Evolutionary conservation across 2,329 filamentous ascomycete species (phyloP), one percentile per base, ranked within the genome.

Genomic region (Graphilbum ipis-grandicollis): DNA sequence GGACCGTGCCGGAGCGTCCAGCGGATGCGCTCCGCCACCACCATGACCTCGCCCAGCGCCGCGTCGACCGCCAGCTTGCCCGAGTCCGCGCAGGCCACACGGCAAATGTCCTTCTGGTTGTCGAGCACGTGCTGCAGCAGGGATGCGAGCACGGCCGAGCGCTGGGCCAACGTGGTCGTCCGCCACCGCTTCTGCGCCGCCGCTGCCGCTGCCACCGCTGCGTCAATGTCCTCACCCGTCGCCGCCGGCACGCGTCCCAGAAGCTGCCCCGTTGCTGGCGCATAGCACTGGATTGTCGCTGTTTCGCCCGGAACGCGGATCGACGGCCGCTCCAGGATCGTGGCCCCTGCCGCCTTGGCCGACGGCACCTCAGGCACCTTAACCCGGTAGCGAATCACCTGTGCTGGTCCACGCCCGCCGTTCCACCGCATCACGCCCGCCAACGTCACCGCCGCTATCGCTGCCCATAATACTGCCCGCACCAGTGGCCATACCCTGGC

Each of bases 21-120:
- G 51, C 81, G 77, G 41, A 98, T 67, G 63, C 93, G 94, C 64
- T 96, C 90, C 0, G 71, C 76, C 7, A 90, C 94, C 31, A 94
- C 85, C 38, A 98, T 66, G 44, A 96, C 86, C 65, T 98, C 90
- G 36, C 90, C 90, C 39, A 98, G 75, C 47, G 81, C 77, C 1
- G 88, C 90, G 58, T 98, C 90, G 29, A 96, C 75, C 63, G 88
- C 81, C 2, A 92, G 94, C 66, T 98, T 98, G 44, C 90, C 90
- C 31, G 83, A 92, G 58, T 98, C 90, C 26, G 93, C 66, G 50
- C 83, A 92, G 35, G 86, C 88, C 22, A 84, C 73, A 14, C 73
- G 70, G 48, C 84, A 86, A 47, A 98, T 92, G 19, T 78, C 68
- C 45, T 88, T 79, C 54, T 94, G 85, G 52, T 96, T 79, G 45